Conservation (phyloP, 768 basidiomycete species). For the Lentinula sp. region DNA sequence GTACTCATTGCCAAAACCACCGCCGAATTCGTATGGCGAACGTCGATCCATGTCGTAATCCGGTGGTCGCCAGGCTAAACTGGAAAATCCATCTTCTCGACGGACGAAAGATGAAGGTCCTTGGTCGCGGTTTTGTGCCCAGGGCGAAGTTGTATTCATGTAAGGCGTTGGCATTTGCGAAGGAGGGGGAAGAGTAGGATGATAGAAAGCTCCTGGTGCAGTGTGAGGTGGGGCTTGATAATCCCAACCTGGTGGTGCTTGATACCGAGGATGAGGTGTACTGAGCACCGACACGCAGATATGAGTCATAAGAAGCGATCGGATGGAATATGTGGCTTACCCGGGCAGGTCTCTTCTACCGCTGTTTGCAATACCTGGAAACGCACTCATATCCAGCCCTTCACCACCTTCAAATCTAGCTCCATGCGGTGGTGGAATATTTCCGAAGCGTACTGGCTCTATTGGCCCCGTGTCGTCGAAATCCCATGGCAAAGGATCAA, state of each 20-base stretch:
- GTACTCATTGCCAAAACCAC: not conserved
- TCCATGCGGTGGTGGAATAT: not conserved
- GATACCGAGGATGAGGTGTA: not conserved
- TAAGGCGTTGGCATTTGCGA: not conserved
- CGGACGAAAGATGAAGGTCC: not conserved
- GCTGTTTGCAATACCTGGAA: not conserved
- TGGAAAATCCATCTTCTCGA: conserved; percentile 1
- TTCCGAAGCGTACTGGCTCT: not conserved
- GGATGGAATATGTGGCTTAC: not conserved
- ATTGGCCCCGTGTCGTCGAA: not conserved
- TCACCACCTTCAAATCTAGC: not conserved
- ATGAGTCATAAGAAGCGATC: not conserved
- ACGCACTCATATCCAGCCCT: not conserved
- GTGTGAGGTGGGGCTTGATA: conserved; percentile 1
- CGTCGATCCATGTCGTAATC: not conserved
- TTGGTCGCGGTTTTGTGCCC: not conserved
- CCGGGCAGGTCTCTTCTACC: not conserved
- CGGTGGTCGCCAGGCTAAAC: conserved; percentile 1
- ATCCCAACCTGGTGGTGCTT: not conserved
- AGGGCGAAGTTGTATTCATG: not conserved
- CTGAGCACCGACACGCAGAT: not conserved
- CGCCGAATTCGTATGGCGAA: not conserved
- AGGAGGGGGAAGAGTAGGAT: not conserved
- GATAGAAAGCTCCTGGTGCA: not conserved
- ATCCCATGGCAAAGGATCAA: not conserved